Percentiles rank a stretch among this genome's conserved stretches.
These are phyloP conservation scores for Pseudogymnoascus sp. DNA, from an alignment of 2,329 filamentous ascomycete species.

Conservation along the genomic window DNA sequence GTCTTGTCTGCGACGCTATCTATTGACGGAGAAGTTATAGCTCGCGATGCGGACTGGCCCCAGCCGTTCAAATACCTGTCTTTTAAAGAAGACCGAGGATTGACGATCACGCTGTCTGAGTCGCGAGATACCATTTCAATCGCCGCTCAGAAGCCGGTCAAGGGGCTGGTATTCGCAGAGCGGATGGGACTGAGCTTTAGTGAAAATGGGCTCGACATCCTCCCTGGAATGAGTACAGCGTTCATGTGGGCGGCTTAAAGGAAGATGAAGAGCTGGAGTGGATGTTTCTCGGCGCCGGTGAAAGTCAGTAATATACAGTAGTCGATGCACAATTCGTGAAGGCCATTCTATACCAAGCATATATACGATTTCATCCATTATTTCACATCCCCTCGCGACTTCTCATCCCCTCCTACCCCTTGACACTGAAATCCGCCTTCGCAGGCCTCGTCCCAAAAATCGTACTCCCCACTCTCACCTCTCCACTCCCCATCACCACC, in stretches of 20 bases:
- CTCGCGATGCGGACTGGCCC: slow-evolving; percentile 58
- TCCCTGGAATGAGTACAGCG: slow-evolving; percentile 50
- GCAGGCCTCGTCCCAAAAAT: slow-evolving; percentile 81
- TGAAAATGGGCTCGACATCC: slow-evolving; percentile 55
- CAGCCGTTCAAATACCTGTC: slow-evolving; percentile 57
- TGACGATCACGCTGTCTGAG: slow-evolving; percentile 34
- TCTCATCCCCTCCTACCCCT: slow-evolving; percentile 19
- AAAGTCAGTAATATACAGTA: not conserved
- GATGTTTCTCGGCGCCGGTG: not conserved
- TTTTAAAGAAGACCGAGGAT: slow-evolving; percentile 47
- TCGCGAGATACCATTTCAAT: slow-evolving; percentile 38
- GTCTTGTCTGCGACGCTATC: slow-evolving; percentile 44
- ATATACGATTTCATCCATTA: not conserved
- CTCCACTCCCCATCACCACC: slow-evolving; percentile 70
- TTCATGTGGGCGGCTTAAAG: not conserved
- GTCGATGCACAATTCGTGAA: not conserved
- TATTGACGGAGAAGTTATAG: slow-evolving; percentile 39
- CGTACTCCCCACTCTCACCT: slow-evolving; percentile 86
- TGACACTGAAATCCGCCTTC: slow-evolving; percentile 69
- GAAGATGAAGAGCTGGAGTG: not conserved
- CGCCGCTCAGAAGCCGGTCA: slow-evolving; percentile 47
- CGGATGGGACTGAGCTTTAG: slow-evolving; percentile 46
- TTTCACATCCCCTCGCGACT: not conserved
- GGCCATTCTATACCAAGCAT: not conserved
- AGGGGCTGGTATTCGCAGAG: slow-evolving; percentile 50